These are phyloP conservation scores for Acanthamoeba healyi DNA, from an alignment of 208 protist genomes.

Conservation along the genomic window DNA sequence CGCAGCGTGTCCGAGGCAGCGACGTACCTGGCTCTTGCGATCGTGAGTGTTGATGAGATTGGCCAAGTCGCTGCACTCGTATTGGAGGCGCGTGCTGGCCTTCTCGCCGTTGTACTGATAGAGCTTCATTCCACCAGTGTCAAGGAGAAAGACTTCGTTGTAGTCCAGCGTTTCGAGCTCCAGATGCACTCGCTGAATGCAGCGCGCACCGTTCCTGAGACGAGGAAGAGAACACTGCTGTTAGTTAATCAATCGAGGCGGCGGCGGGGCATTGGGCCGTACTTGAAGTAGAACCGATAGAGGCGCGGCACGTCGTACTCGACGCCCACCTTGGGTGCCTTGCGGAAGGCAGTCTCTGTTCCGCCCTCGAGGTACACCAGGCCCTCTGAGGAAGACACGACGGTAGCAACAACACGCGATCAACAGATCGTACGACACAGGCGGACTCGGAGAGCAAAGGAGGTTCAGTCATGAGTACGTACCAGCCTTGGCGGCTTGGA, in stretches of 20 bases:
- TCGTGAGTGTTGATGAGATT: constrained; percentile 55
- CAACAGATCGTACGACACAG: no score
- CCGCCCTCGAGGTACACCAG: constrained; percentile 56
- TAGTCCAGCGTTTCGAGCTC: constrained; percentile 18
- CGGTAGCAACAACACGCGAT: no score
- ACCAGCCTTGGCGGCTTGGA: constrained; percentile 41
- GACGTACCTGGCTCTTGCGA: constrained; percentile 44
- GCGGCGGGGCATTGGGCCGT: background rate
- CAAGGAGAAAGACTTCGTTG: constrained; percentile 60
- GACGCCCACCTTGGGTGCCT: constrained; percentile 22
- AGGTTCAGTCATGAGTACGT: no score
- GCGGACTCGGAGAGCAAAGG: no score
- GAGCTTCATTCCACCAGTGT: constrained; percentile 54
- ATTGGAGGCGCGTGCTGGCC: constrained; percentile 32
- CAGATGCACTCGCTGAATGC: constrained; percentile 42
- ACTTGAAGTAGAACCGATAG: constrained; percentile 67
- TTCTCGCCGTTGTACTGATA: constrained; percentile 44
- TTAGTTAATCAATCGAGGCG: background rate
- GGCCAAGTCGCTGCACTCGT: constrained; percentile 46
- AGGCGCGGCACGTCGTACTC: constrained; percentile 49
- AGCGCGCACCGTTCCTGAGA: background rate
- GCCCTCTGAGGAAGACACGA: background rate
- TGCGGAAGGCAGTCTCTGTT: constrained; percentile 33
- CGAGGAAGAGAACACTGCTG: background rate
- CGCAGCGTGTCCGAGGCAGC: no score